Percentiles rank a stretch among this genome's conserved stretches.
Evolutionary conservation across 768 basidiomycete species (phyloP).

Genomic region (Termitomyces sp.): DNA sequence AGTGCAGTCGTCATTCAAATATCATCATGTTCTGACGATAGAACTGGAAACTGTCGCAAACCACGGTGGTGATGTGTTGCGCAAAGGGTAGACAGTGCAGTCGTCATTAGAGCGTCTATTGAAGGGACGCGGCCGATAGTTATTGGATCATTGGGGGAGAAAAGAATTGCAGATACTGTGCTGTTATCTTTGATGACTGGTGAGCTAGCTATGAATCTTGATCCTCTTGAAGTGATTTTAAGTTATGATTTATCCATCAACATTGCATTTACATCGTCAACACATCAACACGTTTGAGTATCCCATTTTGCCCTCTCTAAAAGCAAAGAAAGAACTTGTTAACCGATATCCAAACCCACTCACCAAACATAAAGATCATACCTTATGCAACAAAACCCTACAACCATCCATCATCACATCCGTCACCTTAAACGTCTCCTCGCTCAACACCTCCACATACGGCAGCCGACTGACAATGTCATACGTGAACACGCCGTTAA

Average conservation of each 20-base stretch:
- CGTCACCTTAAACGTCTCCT: conserved; percentile 45
- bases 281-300: conserved; percentile 39
- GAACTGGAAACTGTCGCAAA: too few species aligned
- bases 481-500: conserved; percentile 42
- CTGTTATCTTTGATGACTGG: neutral
- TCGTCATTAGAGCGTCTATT: too few species aligned
- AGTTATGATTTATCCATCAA: neutral
- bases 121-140: neutral
- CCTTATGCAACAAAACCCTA: conserved; percentile 46
- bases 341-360: neutral
- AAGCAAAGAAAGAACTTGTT: neutral
- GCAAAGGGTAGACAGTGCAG: neutral
- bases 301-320: conserved; percentile 35
- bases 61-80: neutral
- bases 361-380: conserved; percentile 16
- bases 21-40: neutral
- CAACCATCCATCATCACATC: conserved; percentile 59
- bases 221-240: neutral
- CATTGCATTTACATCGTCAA: conserved; percentile 20
- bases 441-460: conserved; percentile 48
- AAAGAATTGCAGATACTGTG: neutral
- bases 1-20: neutral
- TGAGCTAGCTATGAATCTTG: neutral
- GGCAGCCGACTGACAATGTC: conserved; percentile 47
- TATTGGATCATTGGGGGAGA: neutral